Evolutionary conservation across 1,284 basidiomycete species (phyloP), one percentile per base, ranked within the genome.

Genomic region (Marasmius fiardii): DNA sequence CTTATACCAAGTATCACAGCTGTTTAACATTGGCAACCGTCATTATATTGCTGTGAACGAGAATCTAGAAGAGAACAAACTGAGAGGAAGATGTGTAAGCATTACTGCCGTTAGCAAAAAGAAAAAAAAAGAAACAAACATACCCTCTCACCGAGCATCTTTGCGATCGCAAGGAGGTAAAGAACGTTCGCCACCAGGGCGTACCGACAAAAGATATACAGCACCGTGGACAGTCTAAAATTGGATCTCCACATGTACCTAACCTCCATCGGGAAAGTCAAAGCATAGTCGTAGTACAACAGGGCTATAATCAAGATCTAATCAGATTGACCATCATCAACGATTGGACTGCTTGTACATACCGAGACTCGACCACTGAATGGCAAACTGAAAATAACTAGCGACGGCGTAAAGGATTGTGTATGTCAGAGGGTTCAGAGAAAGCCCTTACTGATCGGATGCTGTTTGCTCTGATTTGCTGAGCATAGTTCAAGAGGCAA

Each of bases 171-270:
- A 3, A 74, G 57, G 4, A 70, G 54, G 55, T 67, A 74, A 3
- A 73, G 55, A 2, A 72, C 55, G 54, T 73, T 73, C 11, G 66
- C 68, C 21, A 65, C 39, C 21, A 74, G 58, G 4, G 71, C 69
- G 53, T 73, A 74, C 16, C 72, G 70, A 54, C 68, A 72, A 43
- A 65, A 62, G 37, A 71, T 54, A 53, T 74, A 74, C 21, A 74
- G 66, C 4, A 69, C 21, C 7, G 71, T 71, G 1, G 69, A 70
- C 1, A 68, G 26, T 21, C 64, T 62, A 39, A 68, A 68, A 55
- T 59, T 66, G 31, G 55, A 16, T 26, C 60, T 44, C 72, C 72
- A 74, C 24, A 74, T 68, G 48, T 67, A 68, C 52, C 64, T 60
- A 34, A 70, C 58, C 59, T 73, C 71, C 41, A 56, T 49, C 4